These are phyloP conservation scores for Letharia columbiana DNA, from an alignment of 495 filamentous ascomycete genomes.

Conservation along the genomic window DNA sequence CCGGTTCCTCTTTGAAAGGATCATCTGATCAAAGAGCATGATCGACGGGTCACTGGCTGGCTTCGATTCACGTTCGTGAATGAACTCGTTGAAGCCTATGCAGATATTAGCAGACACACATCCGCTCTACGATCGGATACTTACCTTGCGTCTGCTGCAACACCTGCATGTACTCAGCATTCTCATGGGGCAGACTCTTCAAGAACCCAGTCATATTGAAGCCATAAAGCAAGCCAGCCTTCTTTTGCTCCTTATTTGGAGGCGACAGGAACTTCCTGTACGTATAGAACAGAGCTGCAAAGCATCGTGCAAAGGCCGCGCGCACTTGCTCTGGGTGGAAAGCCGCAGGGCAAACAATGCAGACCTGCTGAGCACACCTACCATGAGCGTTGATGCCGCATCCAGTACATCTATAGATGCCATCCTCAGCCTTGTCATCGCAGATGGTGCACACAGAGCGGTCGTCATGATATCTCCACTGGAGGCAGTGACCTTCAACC, in stretches of 20 bases:
- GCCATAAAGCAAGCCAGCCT: conserved; percentile 72
- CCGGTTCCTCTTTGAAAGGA: conserved; percentile 86
- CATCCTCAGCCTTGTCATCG: conserved; percentile 82
- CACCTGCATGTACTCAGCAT: conserved; percentile 78
- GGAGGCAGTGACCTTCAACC: conserved; percentile 91
- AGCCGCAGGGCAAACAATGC: conserved; percentile 77
- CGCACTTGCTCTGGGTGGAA: conserved; percentile 87
- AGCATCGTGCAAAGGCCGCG: conserved; percentile 88
- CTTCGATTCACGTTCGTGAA: conserved; percentile 76
- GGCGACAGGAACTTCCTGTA: conserved; percentile 78
- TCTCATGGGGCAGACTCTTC: conserved; percentile 80
- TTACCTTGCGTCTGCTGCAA: conserved; percentile 89
- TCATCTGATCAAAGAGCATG: conserved; percentile 90
- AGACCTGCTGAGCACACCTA: conserved; percentile 72
- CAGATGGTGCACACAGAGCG: conserved; percentile 73
- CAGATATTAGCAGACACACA: conserved; percentile 17
- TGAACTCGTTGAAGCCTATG: conserved; percentile 89
- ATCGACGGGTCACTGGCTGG: conserved; percentile 57
- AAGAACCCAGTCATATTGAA: conserved; percentile 95
- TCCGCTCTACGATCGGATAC: conserved; percentile 17
- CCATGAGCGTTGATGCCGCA: conserved; percentile 72
- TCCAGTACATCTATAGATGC: conserved; percentile 74
- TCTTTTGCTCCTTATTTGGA: conserved; percentile 74
- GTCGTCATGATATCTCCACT: conserved; percentile 59
- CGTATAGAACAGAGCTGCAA: conserved; percentile 90